phyloP scores from a whole-genome alignment of 441 rosid species.

The Brassica balearica region DNA sequence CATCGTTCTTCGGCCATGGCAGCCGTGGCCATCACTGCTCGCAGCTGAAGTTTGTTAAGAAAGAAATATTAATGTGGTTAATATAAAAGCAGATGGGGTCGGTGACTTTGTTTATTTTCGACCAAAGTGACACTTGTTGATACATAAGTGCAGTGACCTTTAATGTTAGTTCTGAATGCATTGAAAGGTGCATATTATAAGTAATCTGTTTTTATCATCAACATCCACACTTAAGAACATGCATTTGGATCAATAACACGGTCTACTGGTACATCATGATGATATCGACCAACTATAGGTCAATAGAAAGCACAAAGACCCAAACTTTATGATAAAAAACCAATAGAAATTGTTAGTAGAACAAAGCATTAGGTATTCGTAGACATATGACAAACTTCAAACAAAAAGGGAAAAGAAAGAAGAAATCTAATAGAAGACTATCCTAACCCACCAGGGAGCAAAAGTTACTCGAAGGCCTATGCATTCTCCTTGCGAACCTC shows the following conservation, averaged over 20 bases:
- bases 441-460: no score
- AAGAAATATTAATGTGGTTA: no score
- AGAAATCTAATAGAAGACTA: no score
- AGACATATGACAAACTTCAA: no score
- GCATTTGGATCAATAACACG: slow-evolving; percentile 28
- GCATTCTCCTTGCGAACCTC: no score
- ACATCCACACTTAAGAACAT: slow-evolving; percentile 16
- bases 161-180: neutral
- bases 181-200: slow-evolving; percentile 1
- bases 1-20: no score
- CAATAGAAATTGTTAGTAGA: no score
- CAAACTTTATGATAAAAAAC: neutral
- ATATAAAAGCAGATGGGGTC: neutral
- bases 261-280: slow-evolving; percentile 22
- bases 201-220: slow-evolving; percentile 14
- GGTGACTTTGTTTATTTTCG: neutral
- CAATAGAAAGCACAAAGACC: neutral
- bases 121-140: neutral
- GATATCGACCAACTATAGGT: neutral
- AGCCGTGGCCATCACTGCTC: no score
- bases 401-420: no score
- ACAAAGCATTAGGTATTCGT: no score
- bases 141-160: neutral
- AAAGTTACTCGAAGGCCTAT: no score
- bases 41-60: no score